Evolutionary conservation across 2,329 filamentous ascomycete genomes (phyloP).

Genomic region (Fusarium begoniae): DNA sequence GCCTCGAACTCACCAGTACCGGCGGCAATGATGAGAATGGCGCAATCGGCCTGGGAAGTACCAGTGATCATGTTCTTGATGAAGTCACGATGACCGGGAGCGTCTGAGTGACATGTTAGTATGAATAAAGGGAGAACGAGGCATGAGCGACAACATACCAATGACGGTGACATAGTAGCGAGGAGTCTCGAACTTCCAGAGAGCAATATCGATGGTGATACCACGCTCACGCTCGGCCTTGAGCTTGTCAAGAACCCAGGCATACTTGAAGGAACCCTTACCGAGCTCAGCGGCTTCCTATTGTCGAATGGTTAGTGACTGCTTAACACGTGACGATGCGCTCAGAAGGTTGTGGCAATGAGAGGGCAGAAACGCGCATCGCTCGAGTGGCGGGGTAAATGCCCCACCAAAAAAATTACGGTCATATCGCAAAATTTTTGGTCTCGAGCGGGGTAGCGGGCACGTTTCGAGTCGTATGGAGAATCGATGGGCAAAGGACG

Average conservation of each 20-base stretch:
- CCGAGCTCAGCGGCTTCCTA: slow-evolving; percentile 98
- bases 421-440: slow-evolving; percentile 28
- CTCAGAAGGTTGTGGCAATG: slow-evolving; percentile 1
- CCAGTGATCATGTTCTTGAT: slow-evolving; percentile 99
- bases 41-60: slow-evolving; percentile 99
- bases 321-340: slow-evolving; percentile 16
- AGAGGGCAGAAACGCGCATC: slow-evolving; percentile 10
- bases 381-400: slow-evolving; percentile 33
- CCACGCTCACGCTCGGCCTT: slow-evolving; percentile 99
- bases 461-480: slow-evolving; percentile 15
- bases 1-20: slow-evolving; percentile 99
- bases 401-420: slow-evolving; percentile 25
- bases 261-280: slow-evolving; percentile 99
- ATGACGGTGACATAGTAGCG: slow-evolving; percentile 99
- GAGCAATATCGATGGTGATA: slow-evolving; percentile 99
- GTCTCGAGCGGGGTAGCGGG: slow-evolving; percentile 13
- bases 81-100: slow-evolving; percentile 99
- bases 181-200: slow-evolving; percentile 99
- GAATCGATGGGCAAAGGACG: slow-evolving; percentile 16
- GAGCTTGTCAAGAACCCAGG: slow-evolving; percentile 99
- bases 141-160: slow-evolving; percentile 64
- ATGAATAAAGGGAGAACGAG: slow-evolving; percentile 4
- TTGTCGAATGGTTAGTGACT: slow-evolving; percentile 39
- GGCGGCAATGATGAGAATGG: slow-evolving; percentile 99
- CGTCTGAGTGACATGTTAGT: slow-evolving; percentile 68